Evolutionary conservation across 1,284 basidiomycete species (phyloP), one percentile per base, ranked within the genome.

Genomic region (Irpex sp.): DNA sequence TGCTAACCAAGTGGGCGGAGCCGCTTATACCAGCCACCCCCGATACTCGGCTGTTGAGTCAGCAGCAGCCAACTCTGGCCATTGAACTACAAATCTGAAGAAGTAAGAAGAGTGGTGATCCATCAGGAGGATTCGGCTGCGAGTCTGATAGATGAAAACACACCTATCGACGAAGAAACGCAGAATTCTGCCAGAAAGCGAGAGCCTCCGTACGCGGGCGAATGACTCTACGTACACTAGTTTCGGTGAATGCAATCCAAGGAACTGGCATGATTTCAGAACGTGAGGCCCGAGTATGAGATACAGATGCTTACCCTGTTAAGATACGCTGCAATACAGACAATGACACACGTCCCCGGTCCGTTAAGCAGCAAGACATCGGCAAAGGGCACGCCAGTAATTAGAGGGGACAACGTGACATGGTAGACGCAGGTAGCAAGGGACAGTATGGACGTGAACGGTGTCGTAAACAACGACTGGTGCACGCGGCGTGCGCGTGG

Each of bases 171-270:
- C 95, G 49, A 97, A 78, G 7, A 85, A 85, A 40, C 87, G 82
- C 19, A 98, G 80, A 52, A 99, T 78, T 70, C 85, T 93, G 31
- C 89, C 97, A 21, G 95, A 94, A 15, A 98, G 80, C 11, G 94
- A 97, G 17, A 98, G 81, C 0, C 84, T 83, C 36, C 79, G 81
- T 5, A 98, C 95, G 13, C 97, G 88, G 5, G 97, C 96, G 73
- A 97, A 97, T 0, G 95, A 96, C 76, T 99, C 97, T 52, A 98
- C 81, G 74, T 98, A 99, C 62, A 99, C 85, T 34, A 95, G 75
- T 54, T 79, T 82, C 1, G 97, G 93, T 2, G 89, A 84, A 15
- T 81, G 78, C 9, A 95, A 74, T 6, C 90, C 92, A 34, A 97
- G 71, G 64, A 97, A 80, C 94, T 97, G 73, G 38, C 56, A 58